A percentile compares a stretch with the other conserved stretches of the same genome.
Conservation (phyloP, 2,329 filamentous ascomycete genomes). For the Cryphonectria nitschkei region DNA sequence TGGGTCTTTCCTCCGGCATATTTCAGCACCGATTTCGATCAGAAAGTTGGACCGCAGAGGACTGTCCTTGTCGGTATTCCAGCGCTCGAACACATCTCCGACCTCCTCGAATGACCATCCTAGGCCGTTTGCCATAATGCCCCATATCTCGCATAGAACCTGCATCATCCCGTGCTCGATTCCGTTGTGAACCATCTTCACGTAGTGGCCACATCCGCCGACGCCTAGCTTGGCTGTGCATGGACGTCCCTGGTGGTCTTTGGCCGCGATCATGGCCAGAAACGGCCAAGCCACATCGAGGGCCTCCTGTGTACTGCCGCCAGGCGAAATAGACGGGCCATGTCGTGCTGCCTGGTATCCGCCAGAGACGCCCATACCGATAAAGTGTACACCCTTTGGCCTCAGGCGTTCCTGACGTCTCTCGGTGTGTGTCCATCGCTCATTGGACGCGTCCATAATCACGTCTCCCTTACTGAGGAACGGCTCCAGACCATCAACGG, state of each 20-base stretch:
- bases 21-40: conserved; percentile 64
- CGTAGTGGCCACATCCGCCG: conserved; percentile 69
- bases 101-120: conserved; percentile 64
- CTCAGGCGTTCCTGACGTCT: conserved; percentile 61
- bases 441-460: conserved; percentile 71
- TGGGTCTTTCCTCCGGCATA: conserved; percentile 54
- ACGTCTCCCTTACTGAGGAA: conserved; percentile 65
- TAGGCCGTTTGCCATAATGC: conserved; percentile 61
- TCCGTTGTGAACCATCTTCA: conserved; percentile 78
- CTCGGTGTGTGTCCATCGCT: conserved; percentile 68
- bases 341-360: conserved; percentile 69
- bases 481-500: conserved; percentile 40
- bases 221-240: conserved; percentile 65
- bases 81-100: conserved; percentile 59
- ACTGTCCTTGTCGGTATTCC: conserved; percentile 56
- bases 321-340: conserved; percentile 70
- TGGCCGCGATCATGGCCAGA: conserved; percentile 63
- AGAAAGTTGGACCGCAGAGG: conserved; percentile 64
- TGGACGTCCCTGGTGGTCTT: conserved; percentile 60
- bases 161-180: conserved; percentile 75
- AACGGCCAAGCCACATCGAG: conserved; percentile 64
- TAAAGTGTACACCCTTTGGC: conserved; percentile 62
- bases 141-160: conserved; percentile 67
- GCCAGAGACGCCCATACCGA: conserved; percentile 70
- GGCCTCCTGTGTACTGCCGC: conserved; percentile 57